A percentile compares a stretch with the other conserved stretches of the same genome.
These are phyloP conservation scores for Aspergillus heteromorphus DNA, from an alignment of 495 filamentous ascomycete genomes.

Conservation along the genomic window DNA sequence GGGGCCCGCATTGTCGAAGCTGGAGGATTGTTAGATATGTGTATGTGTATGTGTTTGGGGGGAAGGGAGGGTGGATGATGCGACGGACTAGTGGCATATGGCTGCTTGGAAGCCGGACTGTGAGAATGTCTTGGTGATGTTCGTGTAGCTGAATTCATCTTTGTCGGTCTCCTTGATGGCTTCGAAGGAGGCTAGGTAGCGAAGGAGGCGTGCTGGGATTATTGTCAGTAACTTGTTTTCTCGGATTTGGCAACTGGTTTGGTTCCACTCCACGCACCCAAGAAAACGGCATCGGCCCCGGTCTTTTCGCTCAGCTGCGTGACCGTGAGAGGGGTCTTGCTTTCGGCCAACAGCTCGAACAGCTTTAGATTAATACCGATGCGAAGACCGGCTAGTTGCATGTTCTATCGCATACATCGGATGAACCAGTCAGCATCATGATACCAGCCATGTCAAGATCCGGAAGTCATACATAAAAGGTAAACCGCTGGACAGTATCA, in stretches of 20 bases:
- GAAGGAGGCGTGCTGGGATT: conserved; percentile 21
- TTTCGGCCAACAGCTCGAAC: conserved; percentile 25
- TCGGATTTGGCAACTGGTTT: neutral
- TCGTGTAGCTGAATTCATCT: conserved; percentile 30
- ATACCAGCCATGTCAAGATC: neutral
- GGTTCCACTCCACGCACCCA: conserved; percentile 17
- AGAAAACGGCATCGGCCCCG: conserved; percentile 21
- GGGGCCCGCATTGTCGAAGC: conserved; percentile 29
- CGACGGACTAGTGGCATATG: conserved; percentile 27
- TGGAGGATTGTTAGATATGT: conserved; percentile 17
- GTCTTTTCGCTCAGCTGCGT: conserved; percentile 25
- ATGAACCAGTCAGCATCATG: neutral
- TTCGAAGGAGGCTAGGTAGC: conserved; percentile 36
- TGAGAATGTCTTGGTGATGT: conserved; percentile 27
- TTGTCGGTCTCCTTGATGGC: conserved; percentile 30
- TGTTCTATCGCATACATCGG: neutral
- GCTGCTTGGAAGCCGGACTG: conserved; percentile 22
- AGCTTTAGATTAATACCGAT: conserved; percentile 31
- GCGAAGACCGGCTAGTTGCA: conserved; percentile 10
- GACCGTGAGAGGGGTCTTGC: conserved; percentile 20
- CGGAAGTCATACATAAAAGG: neutral
- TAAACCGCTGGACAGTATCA: neutral
- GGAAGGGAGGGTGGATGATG: neutral
- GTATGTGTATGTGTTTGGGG: neutral
- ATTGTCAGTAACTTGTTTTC: neutral